Evolutionary conservation across 306 rosid species (phyloP).

Genomic region (Casuarina equisetifolia): DNA sequence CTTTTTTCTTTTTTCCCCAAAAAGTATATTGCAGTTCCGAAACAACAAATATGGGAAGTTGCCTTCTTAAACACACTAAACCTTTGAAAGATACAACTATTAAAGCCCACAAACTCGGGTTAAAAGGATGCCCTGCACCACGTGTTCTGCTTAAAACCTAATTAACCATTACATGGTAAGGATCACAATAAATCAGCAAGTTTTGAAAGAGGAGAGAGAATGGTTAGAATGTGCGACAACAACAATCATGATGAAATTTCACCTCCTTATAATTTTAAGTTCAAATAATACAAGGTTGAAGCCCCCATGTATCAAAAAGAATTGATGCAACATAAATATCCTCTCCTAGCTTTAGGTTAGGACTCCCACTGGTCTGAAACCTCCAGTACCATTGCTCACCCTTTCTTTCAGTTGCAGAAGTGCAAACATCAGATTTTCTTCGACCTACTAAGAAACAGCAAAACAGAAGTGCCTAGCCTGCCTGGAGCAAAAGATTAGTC

Average conservation of each 20-base stretch:
- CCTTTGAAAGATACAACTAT: conserved; percentile 11
- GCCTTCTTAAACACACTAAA: conserved; percentile 15
- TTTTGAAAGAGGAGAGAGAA: conserved; percentile 36
- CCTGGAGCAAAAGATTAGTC: conserved; percentile 11
- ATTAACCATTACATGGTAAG: conserved; percentile 18
- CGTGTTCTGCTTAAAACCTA: conserved; percentile 24
- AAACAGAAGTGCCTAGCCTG: conserved; percentile 5
- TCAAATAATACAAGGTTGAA: conserved; percentile 43
- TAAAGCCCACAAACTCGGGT: conserved; percentile 11
- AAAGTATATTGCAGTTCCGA: not conserved
- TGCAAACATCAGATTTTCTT: conserved; percentile 17
- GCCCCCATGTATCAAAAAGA: conserved; percentile 39
- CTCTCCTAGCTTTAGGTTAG: conserved; percentile 17
- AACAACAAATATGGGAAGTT: conserved; percentile 20
- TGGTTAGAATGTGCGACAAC: conserved; percentile 31
- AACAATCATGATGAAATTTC: conserved; percentile 28
- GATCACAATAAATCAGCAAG: conserved; percentile 35
- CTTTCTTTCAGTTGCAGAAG: conserved; percentile 15
- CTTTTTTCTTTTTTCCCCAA: not conserved
- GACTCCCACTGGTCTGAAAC: conserved; percentile 20
- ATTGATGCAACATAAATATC: conserved; percentile 28
- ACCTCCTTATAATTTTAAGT: conserved; percentile 29
- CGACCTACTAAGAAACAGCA: not conserved
- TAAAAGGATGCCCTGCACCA: conserved; percentile 23
- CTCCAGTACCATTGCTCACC: conserved; percentile 10